Percentiles rank a stretch among this genome's conserved stretches.
Conservation (phyloP, 176 grass and related monocot genomes). For the Dendrocalamus sinicus region DNA sequence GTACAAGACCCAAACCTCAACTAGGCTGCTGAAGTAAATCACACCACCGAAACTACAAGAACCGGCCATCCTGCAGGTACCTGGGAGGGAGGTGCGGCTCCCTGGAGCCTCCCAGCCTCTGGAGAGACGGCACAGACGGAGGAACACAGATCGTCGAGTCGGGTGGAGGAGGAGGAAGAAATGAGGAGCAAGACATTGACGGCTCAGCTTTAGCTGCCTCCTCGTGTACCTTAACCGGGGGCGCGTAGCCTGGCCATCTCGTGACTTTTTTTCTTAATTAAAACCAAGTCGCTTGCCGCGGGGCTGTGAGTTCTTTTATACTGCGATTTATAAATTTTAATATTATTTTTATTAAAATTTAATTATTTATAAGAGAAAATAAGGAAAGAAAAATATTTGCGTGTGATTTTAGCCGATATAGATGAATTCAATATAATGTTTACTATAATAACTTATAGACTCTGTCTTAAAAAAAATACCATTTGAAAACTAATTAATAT, state of each 20-base stretch:
- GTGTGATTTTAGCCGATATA: no score
- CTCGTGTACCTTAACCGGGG: constrained; percentile 17
- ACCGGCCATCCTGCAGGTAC: not conserved
- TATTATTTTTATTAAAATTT: no score
- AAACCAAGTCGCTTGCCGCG: no score
- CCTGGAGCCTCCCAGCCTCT: constrained; percentile 9
- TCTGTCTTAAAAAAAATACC: no score
- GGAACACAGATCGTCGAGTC: constrained; percentile 23
- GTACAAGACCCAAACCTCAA: not conserved
- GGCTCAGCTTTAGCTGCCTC: constrained; percentile 28
- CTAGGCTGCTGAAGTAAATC: not conserved
- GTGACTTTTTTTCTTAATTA: no score
- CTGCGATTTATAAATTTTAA: no score
- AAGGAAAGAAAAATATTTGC: no score
- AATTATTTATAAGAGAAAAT: no score
- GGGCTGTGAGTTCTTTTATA: no score
- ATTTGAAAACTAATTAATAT: no score
- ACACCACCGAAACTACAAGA: not conserved
- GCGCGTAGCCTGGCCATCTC: not conserved
- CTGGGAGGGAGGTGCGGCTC: constrained; percentile 23
- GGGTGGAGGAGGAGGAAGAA: constrained; percentile 22
- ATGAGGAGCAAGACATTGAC: constrained; percentile 43
- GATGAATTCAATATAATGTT: no score
- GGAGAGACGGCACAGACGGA: constrained; percentile 22
- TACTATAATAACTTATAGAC: no score